Base-by-base conservation (phyloP, 2,329 filamentous ascomycete species). In the Beauveria scarabaeidicola region DNA sequence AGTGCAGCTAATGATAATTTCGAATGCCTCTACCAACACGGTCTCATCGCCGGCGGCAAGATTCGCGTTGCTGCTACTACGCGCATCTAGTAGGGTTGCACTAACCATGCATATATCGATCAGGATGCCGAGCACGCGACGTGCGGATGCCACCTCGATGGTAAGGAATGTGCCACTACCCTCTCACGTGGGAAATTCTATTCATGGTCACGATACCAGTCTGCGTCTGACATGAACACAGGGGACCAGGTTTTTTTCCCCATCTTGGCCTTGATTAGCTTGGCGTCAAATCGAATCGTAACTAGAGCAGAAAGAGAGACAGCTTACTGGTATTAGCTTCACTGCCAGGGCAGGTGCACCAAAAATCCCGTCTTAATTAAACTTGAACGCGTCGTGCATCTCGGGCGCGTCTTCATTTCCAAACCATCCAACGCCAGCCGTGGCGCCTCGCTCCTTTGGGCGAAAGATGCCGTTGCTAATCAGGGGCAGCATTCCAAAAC, bases 71-170 rank as follows among this genome's bases (percentile, higher is more conserved):
- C n/a, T 58, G 55, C 55, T 23, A 19, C 46, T 43, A 58, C 46
- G 38, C 55, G 55, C 55, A 58, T 36, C 27, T 36, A 51, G 55
- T 40, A 58, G 19, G 32, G 55, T 58, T 38, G 47, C 47, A 58
- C 55, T 23, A 15, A 9, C n/a, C n/a, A 32, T 41, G 38, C 38
- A 51, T 21, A 10, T 29, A 47, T 44, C 46, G 25, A 51, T 52
- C 55, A 51, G 51, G 47, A 58, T 58, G 25, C 23, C 36, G 51
- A 38, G 46, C 55, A 58, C 55, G 55, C 55, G 55, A 58, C 55
- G 38, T 51, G 38, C 6, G 19, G 52, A 51, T 51, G 17, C 19
- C 17, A 58, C 55, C 47, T 25, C 36, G 11, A 57, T 27, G 21
- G 32, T 27, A 11, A 57, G 29, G 44, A 48, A 40, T 48, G 55